Evolutionary conservation across 2,329 filamentous ascomycete genomes (phyloP), one percentile per base, ranked within the genome.

Genomic region (Epichloe gansuensis): DNA sequence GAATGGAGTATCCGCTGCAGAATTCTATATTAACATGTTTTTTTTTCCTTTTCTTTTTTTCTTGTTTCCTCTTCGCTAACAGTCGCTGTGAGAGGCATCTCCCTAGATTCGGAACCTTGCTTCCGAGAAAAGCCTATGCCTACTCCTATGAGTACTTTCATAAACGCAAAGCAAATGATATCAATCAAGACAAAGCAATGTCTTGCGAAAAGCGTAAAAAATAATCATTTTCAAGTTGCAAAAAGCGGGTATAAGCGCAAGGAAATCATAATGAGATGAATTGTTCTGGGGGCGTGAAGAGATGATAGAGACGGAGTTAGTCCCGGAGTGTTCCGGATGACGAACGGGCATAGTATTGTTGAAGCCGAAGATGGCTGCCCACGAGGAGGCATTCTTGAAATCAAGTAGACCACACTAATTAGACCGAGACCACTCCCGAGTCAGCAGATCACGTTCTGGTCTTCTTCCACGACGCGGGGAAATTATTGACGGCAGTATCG

Each of bases 361-460:
- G 54, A 60, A 56, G 53, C 60, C 58, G 58, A 59, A 52, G 23
- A 39, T 52, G 34, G 52, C 54, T 42, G 53, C 52, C 53, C 45
- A 28, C 11, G 15, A 37, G 3, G 51, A 55, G 52, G 46, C 28
- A 53, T 47, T 56, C 57, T 55, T 59, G 59, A 63, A 56, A 66
- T 67, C 65, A 68, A 63, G 63, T 67, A 57, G 64, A 67, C 66
- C 66, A 68, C 56, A 57, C 65, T 67, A 65, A 58, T 52, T 23
- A 52, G 55, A 39, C 57, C 56, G 54, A 21, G 56, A 58, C 59
- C 60, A 60, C 57, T 56, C 59, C 59, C 59, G 61, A 61, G 64
- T 67, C 60, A 68, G 65, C 64, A 57, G 48, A 45, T 54, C 38
- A 59, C 56, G 44, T 50, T 60, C 56, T 23, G 55, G 35, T 54